Conservation (phyloP, 2,329 filamentous ascomycete species). For the Cladophialophora immunda region DNA sequence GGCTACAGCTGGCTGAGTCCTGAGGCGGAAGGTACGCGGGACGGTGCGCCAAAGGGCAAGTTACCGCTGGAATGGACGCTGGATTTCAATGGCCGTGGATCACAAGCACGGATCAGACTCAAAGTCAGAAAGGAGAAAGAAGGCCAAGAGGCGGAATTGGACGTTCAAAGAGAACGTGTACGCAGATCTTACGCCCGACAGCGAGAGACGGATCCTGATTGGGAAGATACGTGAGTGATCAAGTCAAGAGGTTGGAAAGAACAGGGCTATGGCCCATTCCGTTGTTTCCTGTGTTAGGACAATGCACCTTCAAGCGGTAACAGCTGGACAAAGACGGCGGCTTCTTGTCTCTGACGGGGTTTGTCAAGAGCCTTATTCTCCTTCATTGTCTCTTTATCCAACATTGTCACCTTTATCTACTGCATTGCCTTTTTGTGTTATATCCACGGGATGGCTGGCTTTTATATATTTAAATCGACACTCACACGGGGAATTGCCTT, state of each 20-base stretch:
- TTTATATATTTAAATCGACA: background rate
- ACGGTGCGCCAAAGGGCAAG: slow-evolving; percentile 35
- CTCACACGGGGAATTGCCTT: background rate
- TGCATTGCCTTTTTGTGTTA: background rate
- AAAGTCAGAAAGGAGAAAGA: slow-evolving; percentile 41
- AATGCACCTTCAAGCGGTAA: background rate
- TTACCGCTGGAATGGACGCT: slow-evolving; percentile 39
- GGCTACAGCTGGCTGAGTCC: slow-evolving; percentile 39
- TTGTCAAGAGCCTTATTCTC: background rate
- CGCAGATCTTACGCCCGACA: slow-evolving; percentile 28
- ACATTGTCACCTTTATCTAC: background rate
- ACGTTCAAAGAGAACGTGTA: slow-evolving; percentile 30
- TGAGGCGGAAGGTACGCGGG: slow-evolving; percentile 36
- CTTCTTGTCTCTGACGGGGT: background rate
- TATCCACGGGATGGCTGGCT: background rate
- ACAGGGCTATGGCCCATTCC: background rate
- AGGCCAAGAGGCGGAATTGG: slow-evolving; percentile 35
- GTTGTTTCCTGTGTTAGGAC: background rate
- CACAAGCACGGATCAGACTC: slow-evolving; percentile 34
- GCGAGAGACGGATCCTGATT: slow-evolving; percentile 15
- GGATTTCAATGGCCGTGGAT: slow-evolving; percentile 38
- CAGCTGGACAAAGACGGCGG: background rate
- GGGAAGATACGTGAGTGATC: background rate
- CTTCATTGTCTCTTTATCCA: background rate
- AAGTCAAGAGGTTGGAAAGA: background rate